Evolutionary conservation across 2,329 filamentous ascomycete genomes (phyloP).

Genomic region (Hypocreales sp.): DNA sequence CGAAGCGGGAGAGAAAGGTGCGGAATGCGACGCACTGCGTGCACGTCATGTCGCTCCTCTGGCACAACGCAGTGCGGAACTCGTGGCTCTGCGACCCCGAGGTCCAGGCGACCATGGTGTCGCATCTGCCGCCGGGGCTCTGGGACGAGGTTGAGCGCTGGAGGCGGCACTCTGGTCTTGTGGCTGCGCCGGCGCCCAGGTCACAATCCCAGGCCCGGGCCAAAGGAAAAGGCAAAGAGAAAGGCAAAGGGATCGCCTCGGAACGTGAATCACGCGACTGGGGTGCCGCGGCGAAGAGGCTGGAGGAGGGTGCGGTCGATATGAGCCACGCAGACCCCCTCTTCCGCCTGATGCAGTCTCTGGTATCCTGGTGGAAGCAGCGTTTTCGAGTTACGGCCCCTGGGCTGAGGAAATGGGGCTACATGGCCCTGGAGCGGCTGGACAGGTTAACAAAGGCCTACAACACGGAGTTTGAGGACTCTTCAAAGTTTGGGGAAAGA

Average conservation of each 20-base stretch:
- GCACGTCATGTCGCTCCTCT: conserved; percentile 77
- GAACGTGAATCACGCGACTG: conserved; percentile 42
- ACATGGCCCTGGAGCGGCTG: conserved; percentile 61
- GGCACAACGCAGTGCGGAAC: conserved; percentile 79
- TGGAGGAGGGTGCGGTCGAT: conserved; percentile 58
- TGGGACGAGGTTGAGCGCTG: conserved; percentile 62
- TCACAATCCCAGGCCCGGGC: conserved; percentile 10
- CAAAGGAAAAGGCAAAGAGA: conserved; percentile 19
- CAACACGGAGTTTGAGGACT: conserved; percentile 44
- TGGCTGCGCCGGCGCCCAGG: conserved; percentile 20
- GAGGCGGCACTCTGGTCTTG: conserved; percentile 51
- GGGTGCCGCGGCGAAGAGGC: conserved; percentile 49
- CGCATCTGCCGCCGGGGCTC: conserved; percentile 52
- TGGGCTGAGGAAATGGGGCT: conserved; percentile 77
- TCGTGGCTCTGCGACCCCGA: conserved; percentile 66
- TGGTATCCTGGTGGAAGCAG: conserved; percentile 82
- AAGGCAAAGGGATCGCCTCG: conserved; percentile 8
- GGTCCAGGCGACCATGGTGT: conserved; percentile 60
- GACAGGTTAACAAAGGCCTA: conserved; percentile 61
- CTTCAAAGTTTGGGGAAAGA: conserved; percentile 58
- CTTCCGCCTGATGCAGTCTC: conserved; percentile 55
- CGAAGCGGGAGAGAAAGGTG: conserved; percentile 69
- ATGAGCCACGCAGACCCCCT: conserved; percentile 74
- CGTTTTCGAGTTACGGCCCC: conserved; percentile 64
- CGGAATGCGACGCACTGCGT: conserved; percentile 70